Conservation (phyloP, 2,329 filamentous ascomycete species). For the Arthrobotrys sinensis region DNA sequence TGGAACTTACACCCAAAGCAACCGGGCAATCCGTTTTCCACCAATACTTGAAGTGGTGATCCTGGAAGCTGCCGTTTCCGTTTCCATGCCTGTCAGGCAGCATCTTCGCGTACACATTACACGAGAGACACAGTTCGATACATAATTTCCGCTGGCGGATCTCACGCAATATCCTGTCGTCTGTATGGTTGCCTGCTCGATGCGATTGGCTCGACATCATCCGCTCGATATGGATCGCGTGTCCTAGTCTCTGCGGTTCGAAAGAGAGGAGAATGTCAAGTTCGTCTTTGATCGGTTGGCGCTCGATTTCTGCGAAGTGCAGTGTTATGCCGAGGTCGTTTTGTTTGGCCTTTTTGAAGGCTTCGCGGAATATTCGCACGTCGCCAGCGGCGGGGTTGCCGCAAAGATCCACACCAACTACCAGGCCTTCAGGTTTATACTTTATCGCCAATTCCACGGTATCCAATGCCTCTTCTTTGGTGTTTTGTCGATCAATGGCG, state of each 20-base stretch:
- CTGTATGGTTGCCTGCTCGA: constrained; percentile 68
- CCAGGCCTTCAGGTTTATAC: constrained; percentile 69
- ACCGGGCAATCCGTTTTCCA: constrained; percentile 74
- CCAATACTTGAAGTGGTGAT: constrained; percentile 86
- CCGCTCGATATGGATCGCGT: constrained; percentile 76
- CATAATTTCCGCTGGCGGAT: constrained; percentile 74
- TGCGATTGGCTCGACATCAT: constrained; percentile 21
- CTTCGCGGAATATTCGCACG: constrained; percentile 74
- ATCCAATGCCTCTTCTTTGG: constrained; percentile 74
- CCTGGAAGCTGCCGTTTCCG: constrained; percentile 69
- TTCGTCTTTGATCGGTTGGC: constrained; percentile 74
- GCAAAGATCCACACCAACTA: constrained; percentile 84
- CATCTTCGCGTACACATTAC: constrained; percentile 84
- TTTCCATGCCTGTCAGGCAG: constrained; percentile 71
- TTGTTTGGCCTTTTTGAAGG: constrained; percentile 74
- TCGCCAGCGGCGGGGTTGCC: constrained; percentile 78
- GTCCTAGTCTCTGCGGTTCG: constrained; percentile 79
- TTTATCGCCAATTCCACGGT: constrained; percentile 76
- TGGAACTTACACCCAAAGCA: constrained; percentile 77
- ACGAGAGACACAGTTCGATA: constrained; percentile 83
- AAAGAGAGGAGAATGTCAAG: constrained; percentile 77
- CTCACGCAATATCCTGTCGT: constrained; percentile 73
- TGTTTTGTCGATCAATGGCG: constrained; percentile 79
- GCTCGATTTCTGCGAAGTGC: constrained; percentile 81
- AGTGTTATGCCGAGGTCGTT: constrained; percentile 77